phyloP scores from a whole-genome alignment of 2,329 filamentous ascomycete species.

The Diplodia sapinea region DNA sequence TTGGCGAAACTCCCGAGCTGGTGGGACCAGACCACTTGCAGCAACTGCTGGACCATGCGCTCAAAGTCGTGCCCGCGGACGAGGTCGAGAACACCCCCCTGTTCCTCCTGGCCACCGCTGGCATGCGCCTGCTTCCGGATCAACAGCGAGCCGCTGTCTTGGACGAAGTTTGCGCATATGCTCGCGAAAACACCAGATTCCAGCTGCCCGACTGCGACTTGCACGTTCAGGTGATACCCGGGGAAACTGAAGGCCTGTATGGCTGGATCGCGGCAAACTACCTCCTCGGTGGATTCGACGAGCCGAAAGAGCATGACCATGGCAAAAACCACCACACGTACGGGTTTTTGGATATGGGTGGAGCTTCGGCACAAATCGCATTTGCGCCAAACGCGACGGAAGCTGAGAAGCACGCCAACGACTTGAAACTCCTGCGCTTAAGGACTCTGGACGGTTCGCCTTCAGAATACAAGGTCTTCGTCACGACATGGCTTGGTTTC shows the following conservation, averaged over 20 bases:
- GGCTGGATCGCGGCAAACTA: conserved; percentile 99
- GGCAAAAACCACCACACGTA: conserved; percentile 93
- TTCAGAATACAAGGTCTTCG: conserved; percentile 87
- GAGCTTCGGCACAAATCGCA: conserved; percentile 95
- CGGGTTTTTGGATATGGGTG: conserved; percentile 97
- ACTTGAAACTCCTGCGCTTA: conserved; percentile 84
- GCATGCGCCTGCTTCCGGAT: conserved; percentile 84
- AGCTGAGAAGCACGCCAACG: conserved; percentile 83
- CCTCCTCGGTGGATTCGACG: conserved; percentile 86
- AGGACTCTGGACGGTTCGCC: conserved; percentile 79
- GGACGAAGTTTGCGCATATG: conserved; percentile 80
- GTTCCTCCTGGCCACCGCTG: conserved; percentile 93
- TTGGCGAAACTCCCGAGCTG: conserved; percentile 74
- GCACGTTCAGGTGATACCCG: conserved; percentile 92
- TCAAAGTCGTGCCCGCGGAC: conserved; percentile 74
- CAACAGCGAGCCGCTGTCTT: conserved; percentile 75
- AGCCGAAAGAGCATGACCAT: conserved; percentile 74
- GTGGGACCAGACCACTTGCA: conserved; percentile 85
- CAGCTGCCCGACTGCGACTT: conserved; percentile 85
- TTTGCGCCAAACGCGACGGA: conserved; percentile 95
- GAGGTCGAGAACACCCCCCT: conserved; percentile 85
- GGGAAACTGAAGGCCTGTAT: conserved; percentile 93
- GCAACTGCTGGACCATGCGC: conserved; percentile 79
- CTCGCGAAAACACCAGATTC: conserved; percentile 77
- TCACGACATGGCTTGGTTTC: conserved; percentile 95